Percentiles rank a stretch among this genome's conserved stretches.
Evolutionary conservation across 768 basidiomycete genomes (phyloP).

Genomic region (Mycena belliarum): DNA sequence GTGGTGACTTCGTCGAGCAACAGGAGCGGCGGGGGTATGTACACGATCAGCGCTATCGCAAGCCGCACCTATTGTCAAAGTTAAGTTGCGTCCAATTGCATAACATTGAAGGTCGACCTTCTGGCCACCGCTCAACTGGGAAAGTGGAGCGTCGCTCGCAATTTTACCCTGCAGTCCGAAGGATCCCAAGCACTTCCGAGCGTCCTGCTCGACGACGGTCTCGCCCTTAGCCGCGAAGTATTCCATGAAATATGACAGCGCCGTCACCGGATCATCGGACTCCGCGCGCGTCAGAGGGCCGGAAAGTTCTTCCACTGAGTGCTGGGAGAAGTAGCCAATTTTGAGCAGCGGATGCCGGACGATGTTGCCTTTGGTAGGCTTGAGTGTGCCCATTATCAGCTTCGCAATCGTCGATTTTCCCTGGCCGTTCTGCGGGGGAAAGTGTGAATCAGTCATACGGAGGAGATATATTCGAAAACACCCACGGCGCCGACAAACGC

Average conservation of each 20-base stretch:
- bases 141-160: slow-evolving; percentile 45
- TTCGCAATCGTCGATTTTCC: slow-evolving; percentile 62
- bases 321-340: slow-evolving; percentile 65
- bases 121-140: slow-evolving; percentile 56
- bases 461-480: background rate
- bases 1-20: slow-evolving; percentile 65
- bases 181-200: slow-evolving; percentile 40
- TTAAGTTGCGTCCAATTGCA: background rate
- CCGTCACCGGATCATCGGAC: slow-evolving; percentile 23
- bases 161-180: slow-evolving; percentile 46
- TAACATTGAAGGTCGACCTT: slow-evolving; percentile 31
- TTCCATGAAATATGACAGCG: slow-evolving; percentile 28
- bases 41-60: slow-evolving; percentile 57
- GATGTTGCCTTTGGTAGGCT: slow-evolving; percentile 48
- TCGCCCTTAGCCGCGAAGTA: slow-evolving; percentile 33
- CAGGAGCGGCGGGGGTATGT: slow-evolving; percentile 53
- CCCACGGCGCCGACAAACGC: slow-evolving; percentile 41
- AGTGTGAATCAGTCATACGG: background rate
- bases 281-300: slow-evolving; percentile 23
- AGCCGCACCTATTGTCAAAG: slow-evolving; percentile 48
- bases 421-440: slow-evolving; percentile 44
- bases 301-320: slow-evolving; percentile 57
- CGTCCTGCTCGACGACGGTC: slow-evolving; percentile 38
- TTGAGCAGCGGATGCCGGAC: slow-evolving; percentile 52
- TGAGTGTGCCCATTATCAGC: slow-evolving; percentile 39